Percentiles rank a stretch among this genome's conserved stretches.
These are phyloP conservation scores for Sclerotinia trifoliorum DNA, from an alignment of 2,329 filamentous ascomycete genomes.

Conservation along the genomic window DNA sequence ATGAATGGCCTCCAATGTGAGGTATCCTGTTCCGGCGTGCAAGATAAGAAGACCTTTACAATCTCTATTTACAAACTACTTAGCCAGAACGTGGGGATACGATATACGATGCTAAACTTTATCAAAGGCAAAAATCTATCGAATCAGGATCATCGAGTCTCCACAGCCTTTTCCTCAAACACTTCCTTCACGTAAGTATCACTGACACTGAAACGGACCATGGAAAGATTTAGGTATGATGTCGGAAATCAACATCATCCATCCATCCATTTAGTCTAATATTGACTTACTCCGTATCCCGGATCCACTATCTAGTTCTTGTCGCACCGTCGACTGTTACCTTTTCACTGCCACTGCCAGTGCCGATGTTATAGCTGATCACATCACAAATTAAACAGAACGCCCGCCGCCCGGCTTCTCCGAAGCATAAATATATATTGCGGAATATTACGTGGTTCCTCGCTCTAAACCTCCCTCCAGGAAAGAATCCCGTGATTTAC, in stretches of 20 bases:
- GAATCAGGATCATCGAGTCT: not conserved
- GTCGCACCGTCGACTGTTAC: conserved; percentile 4
- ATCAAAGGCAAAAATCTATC: not conserved
- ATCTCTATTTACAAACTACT: not conserved
- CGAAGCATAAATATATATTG: not conserved
- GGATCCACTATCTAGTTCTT: not conserved
- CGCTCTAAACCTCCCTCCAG: not conserved
- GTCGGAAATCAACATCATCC: conserved; percentile 7
- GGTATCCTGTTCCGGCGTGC: not conserved
- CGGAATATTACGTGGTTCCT: conserved; percentile 1
- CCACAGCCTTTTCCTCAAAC: not conserved
- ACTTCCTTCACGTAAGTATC: not conserved
- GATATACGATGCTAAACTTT: not conserved
- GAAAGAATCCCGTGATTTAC: conserved; percentile 18
- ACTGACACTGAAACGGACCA: conserved; percentile 7
- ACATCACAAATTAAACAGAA: conserved; percentile 3
- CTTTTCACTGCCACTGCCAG: conserved; percentile 1
- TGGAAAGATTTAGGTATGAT: not conserved
- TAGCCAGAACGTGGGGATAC: conserved; percentile 2
- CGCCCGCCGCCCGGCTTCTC: not conserved
- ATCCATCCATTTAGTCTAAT: conserved; percentile 3
- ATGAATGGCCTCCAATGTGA: not conserved
- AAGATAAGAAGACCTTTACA: not conserved
- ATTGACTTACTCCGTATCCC: conserved; percentile 2
- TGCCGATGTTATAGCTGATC: not conserved